Evolutionary conservation across 306 rosid genomes (phyloP), one percentile per base, ranked within the genome.

Genomic region (Cercis canadensis): DNA sequence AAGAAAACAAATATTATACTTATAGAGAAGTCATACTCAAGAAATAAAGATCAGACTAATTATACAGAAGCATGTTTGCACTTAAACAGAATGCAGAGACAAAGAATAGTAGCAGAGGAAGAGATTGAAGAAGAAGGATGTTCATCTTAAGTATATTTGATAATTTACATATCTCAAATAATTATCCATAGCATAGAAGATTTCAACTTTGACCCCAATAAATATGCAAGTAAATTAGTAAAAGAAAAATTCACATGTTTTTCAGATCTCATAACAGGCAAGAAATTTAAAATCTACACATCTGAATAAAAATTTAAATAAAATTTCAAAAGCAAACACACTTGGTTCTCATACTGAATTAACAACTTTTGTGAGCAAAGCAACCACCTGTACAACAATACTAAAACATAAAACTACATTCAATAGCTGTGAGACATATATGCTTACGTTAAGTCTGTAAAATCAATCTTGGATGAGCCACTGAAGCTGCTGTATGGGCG

Each of bases 371-470:
- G 39, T 31, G 44, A 47, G 4, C 19, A 56, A 70, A 41, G 60
- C 39, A 65, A 66, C 44, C 41, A 65, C 19, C 4, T 49, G 34
- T 10, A 56, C 40, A 77, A 61, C 58, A 64, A 70, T 12, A 50
- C 40, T 11, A 63, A 65, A 45, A 54, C 9, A 37, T 39, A 34
- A 43, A 34, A 43, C 19, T 15, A 9, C 65, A 69, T 18, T 64
- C 9, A 69, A 76, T 34, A 55, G 67, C 45, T 46, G 21, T 4
- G 31, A 51, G 34, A 39, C 73, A 69, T n/a, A 41, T 53, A 62
- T 40, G 69, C 96, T 82, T 83, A 92, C 91, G 97, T 89, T 65
- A 92, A 79, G 81, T 92, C 97, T 12, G 88, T 83, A 66, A 82
- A 82, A 77, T 92, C 91, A 18, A 82, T 74, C 72, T 67, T 75